phyloP scores from a whole-genome alignment of 108 stramenopile species.

The Stephanodiscus minutulus region DNA sequence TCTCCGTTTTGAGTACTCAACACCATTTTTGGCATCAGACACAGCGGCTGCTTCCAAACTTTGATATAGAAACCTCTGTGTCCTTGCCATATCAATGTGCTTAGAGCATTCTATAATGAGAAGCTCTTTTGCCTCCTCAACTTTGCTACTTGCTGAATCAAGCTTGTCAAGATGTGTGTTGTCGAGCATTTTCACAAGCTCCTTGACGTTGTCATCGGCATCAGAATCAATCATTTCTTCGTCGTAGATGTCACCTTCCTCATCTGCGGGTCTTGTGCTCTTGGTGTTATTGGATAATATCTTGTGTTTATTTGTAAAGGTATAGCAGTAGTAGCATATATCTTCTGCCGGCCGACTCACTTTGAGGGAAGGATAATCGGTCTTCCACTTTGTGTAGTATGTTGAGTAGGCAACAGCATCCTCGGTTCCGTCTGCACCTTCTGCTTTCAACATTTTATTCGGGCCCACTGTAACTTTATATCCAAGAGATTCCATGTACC shows the following conservation, averaged over 20 bases:
- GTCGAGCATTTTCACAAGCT: too few relatives aligned
- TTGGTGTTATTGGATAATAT: too few relatives aligned
- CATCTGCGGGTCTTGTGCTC: too few relatives aligned
- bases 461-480: slow-evolving; percentile 1
- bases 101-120: neutral
- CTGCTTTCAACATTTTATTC: neutral
- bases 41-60: neutral
- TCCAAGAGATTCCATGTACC: slow-evolving; percentile 2
- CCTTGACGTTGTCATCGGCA: slow-evolving; percentile 1
- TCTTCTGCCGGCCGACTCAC: too few relatives aligned
- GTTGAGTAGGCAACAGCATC: neutral
- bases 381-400: slow-evolving; percentile 4
- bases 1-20: neutral
- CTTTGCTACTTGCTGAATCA: too few relatives aligned
- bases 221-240: neutral
- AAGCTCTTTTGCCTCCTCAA: slow-evolving; percentile 5
- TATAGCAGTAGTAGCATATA: too few relatives aligned
- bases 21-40: slow-evolving; percentile 2
- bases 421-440: neutral
- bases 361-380: neutral
- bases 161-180: too few relatives aligned
- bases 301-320: too few relatives aligned
- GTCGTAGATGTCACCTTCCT: too few relatives aligned
- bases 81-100: slow-evolving; percentile 3
- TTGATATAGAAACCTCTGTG: slow-evolving; percentile 5